A percentile compares a stretch with the other conserved stretches of the same genome.
Evolutionary conservation across 441 rosid genomes (phyloP).

Genomic region (Oxalis stricta): DNA sequence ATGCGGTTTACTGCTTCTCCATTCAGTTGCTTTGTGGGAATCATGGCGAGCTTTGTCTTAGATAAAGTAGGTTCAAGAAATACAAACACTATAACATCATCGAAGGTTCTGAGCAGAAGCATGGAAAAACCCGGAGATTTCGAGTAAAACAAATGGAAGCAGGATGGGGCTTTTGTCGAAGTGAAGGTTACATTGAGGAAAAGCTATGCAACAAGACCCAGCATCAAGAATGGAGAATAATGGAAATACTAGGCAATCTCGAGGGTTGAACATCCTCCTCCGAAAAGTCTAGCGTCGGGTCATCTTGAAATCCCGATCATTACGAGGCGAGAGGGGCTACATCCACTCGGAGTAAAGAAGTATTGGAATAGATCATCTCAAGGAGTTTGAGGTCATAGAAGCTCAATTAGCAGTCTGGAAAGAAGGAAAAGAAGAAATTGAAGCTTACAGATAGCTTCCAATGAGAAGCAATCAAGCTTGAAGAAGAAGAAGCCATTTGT

Average conservation of each 20-base stretch:
- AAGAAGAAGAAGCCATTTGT: too few relatives aligned
- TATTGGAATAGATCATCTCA: too few relatives aligned
- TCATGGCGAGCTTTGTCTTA: constrained; percentile 10
- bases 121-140: constrained; percentile 14
- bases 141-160: constrained; percentile 23
- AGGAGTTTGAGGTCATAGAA: too few relatives aligned
- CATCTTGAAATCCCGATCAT: constrained; percentile 22
- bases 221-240: constrained; percentile 29
- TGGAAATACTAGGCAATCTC: constrained; percentile 10
- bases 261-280: constrained; percentile 29
- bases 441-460: too few relatives aligned
- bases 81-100: constrained; percentile 23
- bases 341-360: too few relatives aligned
- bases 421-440: too few relatives aligned
- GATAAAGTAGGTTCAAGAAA: constrained; percentile 16
- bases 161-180: constrained; percentile 25
- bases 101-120: constrained; percentile 17
- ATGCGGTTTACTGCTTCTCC: constrained; percentile 2
- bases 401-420: too few relatives aligned
- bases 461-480: too few relatives aligned
- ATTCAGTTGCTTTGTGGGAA: constrained; percentile 1
- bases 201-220: constrained; percentile 34
- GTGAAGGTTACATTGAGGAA: constrained; percentile 31
- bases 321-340: too few relatives aligned
- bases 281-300: constrained; percentile 40